phyloP scores from a whole-genome alignment of 805 yeast genomes.

The Metschnikowia peoriensis region DNA sequence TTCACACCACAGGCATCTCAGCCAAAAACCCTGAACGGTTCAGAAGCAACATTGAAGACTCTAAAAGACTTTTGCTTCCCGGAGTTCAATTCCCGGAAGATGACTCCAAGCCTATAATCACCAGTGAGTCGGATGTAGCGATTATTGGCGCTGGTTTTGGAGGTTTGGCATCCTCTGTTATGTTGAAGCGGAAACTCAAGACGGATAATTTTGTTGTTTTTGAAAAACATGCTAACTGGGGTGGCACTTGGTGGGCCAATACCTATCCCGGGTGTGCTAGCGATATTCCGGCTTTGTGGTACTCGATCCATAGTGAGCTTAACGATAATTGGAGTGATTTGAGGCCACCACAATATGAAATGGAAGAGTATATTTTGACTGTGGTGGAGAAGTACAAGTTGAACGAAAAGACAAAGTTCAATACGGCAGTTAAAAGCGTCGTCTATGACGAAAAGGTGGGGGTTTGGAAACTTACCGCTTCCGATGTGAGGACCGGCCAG shows the following conservation, averaged over 20 bases:
- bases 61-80: slow-evolving; percentile 26
- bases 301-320: slow-evolving; percentile 33
- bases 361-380: slow-evolving; percentile 39
- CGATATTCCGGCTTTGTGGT: slow-evolving; percentile 45
- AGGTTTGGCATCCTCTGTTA: slow-evolving; percentile 35
- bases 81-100: slow-evolving; percentile 18
- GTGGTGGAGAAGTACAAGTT: slow-evolving; percentile 31
- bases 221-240: slow-evolving; percentile 39
- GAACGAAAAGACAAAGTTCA: slow-evolving; percentile 21
- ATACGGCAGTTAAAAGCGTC: slow-evolving; percentile 21
- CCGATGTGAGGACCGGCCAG: slow-evolving; percentile 31
- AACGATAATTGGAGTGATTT: slow-evolving; percentile 36
- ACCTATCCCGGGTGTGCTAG: slow-evolving; percentile 47
- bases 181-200: slow-evolving; percentile 25
- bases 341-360: slow-evolving; percentile 42
- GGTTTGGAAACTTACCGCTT: slow-evolving; percentile 29
- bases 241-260: slow-evolving; percentile 47
- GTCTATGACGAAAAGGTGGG: slow-evolving; percentile 25
- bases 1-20: slow-evolving; percentile 29
- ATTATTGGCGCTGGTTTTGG: slow-evolving; percentile 43
- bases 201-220: slow-evolving; percentile 33
- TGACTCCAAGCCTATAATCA: slow-evolving; percentile 17
- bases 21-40: slow-evolving; percentile 31
- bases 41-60: slow-evolving; percentile 29
- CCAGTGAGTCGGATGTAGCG: slow-evolving; percentile 29